These are phyloP conservation scores for Lepidium sativum DNA, from an alignment of 345 rosid species.

Conservation along the genomic window DNA sequence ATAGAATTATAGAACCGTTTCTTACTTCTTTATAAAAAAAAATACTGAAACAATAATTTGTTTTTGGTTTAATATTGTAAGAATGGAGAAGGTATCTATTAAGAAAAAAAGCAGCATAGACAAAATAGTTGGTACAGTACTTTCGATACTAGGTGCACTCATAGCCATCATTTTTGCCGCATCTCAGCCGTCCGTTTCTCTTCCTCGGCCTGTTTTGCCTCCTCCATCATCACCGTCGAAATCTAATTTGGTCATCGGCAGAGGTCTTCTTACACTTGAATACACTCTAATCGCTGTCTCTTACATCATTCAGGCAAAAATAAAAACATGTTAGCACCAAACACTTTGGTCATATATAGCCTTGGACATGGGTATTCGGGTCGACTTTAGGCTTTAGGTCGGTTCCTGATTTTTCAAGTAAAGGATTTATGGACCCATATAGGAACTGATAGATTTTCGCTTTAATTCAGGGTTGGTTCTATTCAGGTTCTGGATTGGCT, in stretches of 20 bases:
- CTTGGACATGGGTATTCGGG: too few relatives aligned
- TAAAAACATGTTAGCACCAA: not conserved
- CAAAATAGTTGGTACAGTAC: conserved; percentile 50
- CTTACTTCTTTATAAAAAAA: not conserved
- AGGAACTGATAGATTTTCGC: too few relatives aligned
- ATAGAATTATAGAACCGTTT: not conserved
- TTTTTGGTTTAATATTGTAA: conserved; percentile 6
- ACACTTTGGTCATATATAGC: not conserved
- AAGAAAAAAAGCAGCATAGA: conserved; percentile 43
- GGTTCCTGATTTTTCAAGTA: too few relatives aligned
- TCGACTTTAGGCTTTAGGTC: too few relatives aligned
- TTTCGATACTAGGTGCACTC: conserved; percentile 53
- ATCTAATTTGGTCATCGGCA: conserved; percentile 52
- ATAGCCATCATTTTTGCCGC: conserved; percentile 32
- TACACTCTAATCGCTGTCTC: conserved; percentile 37
- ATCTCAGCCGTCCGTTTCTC: conserved; percentile 18
- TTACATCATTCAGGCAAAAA: conserved; percentile 47
- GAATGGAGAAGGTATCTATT: conserved; percentile 57
- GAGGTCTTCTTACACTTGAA: conserved; percentile 43
- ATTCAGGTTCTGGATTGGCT: too few relatives aligned
- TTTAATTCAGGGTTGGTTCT: too few relatives aligned
- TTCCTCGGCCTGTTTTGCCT: not conserved
- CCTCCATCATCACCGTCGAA: not conserved
- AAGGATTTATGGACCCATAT: too few relatives aligned
- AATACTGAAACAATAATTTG: not conserved